Percentiles rank a stretch among this genome's conserved stretches.
Conservation (phyloP, 257 asterid genomes). For the Thymus quinquecostatus region DNA sequence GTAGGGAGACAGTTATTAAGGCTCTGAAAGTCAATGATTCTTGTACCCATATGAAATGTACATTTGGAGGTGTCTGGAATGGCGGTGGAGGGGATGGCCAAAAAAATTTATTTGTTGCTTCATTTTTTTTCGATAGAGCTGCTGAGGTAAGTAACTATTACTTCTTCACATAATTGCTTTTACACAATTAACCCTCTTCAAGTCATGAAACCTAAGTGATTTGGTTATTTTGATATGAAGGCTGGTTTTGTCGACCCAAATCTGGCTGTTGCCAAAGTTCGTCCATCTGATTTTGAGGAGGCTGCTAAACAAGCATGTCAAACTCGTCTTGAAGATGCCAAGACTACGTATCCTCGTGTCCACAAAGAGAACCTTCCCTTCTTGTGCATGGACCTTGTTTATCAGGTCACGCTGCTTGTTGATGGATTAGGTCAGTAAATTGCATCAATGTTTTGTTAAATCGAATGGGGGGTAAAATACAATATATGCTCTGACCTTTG, state of each 20-base stretch:
- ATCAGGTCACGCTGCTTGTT: conserved; percentile 83
- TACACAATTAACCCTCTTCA: conserved; percentile 2
- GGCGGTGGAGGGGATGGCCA: conserved; percentile 99
- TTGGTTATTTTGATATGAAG: conserved; percentile 38
- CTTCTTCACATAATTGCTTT: conserved; percentile 21
- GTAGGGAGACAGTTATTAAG: conserved; percentile 67
- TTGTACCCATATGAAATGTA: conserved; percentile 95
- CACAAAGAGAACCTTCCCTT: conserved; percentile 75
- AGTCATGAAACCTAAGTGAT: conserved; percentile 4
- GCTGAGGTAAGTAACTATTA: conserved; percentile 65
- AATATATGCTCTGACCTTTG: no score
- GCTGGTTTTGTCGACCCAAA: conserved; percentile 83
- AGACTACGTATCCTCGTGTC: conserved; percentile 58
- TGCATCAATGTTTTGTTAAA: background rate
- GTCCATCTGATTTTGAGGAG: conserved; percentile 76
- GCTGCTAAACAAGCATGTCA: conserved; percentile 88
- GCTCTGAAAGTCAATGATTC: conserved; percentile 87
- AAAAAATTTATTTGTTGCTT: conserved; percentile 90
- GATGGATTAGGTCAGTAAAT: conserved; percentile 90
- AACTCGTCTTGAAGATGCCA: conserved; percentile 66
- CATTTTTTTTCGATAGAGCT: conserved; percentile 96
- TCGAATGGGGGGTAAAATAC: no score
- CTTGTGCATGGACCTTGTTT: conserved; percentile 95
- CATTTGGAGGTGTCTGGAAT: conserved; percentile 99
- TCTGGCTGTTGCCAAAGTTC: conserved; percentile 75